Conservation (phyloP, 169 alveolate genomes). For the Eimeria maxima region DNA sequence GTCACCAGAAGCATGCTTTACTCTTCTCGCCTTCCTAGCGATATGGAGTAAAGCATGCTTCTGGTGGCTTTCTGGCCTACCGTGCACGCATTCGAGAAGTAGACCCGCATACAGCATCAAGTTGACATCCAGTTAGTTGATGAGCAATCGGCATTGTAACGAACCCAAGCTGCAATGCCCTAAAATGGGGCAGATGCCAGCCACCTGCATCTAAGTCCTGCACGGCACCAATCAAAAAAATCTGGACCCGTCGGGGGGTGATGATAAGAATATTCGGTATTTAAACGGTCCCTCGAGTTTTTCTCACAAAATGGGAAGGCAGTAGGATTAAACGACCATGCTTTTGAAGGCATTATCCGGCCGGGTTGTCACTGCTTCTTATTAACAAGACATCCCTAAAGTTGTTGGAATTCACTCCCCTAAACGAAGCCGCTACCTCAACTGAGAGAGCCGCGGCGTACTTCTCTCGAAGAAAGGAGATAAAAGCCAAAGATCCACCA, state of each 20-base stretch:
- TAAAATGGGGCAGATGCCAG: not conserved
- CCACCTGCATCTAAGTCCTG: not conserved
- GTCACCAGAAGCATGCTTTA: not conserved
- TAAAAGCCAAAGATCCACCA: constrained; percentile 59
- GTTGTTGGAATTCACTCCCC: constrained; percentile 37
- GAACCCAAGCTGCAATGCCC: not conserved
- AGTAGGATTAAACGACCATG: no score
- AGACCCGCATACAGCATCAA: not conserved
- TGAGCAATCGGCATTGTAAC: not conserved
- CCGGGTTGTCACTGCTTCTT: not conserved
- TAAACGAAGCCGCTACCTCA: constrained; percentile 12
- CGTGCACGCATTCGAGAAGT: not conserved
- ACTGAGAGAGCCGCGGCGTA: not conserved
- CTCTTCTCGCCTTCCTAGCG: no score
- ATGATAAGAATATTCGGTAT: not conserved
- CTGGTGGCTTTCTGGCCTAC: not conserved
- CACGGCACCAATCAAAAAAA: not conserved
- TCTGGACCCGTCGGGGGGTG: not conserved
- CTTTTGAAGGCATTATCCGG: no score
- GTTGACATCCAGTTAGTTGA: not conserved
- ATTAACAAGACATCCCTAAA: constrained; percentile 45
- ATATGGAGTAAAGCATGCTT: no score
- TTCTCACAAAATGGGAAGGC: not conserved
- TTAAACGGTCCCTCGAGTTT: not conserved
- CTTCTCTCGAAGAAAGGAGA: constrained; percentile 37